Evolutionary conservation across 2,329 filamentous ascomycete species (phyloP), one percentile per base, ranked within the genome.

Genomic region (Cercospora sp.): DNA sequence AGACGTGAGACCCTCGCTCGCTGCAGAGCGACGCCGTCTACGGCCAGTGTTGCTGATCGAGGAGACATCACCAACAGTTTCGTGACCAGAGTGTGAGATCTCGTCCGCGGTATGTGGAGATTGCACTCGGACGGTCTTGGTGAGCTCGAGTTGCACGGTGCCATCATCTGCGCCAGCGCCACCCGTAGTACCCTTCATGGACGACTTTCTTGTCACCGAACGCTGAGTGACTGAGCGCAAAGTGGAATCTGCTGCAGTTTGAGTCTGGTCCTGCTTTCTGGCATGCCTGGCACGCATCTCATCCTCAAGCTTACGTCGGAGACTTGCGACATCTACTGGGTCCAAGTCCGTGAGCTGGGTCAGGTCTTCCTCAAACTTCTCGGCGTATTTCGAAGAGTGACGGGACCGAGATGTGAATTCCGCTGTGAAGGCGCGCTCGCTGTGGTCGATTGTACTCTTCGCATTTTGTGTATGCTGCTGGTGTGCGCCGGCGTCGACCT

Each of bases 321-420:
- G 79, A 53, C 82, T 80, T 31, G 83, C 83, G 72, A 88, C 83
- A 63, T 86, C 82, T 64, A 82, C 78, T 62, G 80, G 80, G 73
- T 87, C 83, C 67, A 87, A 81, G 67, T 83, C 82, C 76, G 84
- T 88, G 60, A 89, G 73, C 67, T 86, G 79, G 1, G 87, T 88
- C 58, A 86, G 70, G 64, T 86, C 81, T 30, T 69, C 62, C 30
- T 65, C 66, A 23, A 66, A 67, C 18, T 42, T 62, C 55, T 61
- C 39, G 16, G 58, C 60, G 33, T 55, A 28, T 23, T 48, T 69
- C 23, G 66, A 60, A 28, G 69, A 63, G 12, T 26, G 48, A 63
- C 58, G 60, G n/a, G 69, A 69, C 51, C 69, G 72, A 20, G 60
- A 16, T 33, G 26, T 31, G 4, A 26, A 30, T 26, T 31, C 53